phyloP scores from a whole-genome alignment of 495 filamentous ascomycete species.

The Aspergillus bertholletiae region DNA sequence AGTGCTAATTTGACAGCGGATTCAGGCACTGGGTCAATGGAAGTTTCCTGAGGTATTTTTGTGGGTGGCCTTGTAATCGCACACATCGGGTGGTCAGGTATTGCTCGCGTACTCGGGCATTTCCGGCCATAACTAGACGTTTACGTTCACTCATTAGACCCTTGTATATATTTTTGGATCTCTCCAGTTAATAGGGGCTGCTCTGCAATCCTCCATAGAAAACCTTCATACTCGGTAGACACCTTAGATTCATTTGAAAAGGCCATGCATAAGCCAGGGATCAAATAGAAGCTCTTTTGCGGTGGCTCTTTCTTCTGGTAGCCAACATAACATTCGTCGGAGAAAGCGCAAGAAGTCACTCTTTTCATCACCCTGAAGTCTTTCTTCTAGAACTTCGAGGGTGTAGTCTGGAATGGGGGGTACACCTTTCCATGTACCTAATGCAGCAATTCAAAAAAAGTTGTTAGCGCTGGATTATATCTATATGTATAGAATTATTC shows the following conservation, averaged over 20 bases:
- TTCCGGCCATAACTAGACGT: no score
- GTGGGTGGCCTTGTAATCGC: no score
- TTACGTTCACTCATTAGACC: no score
- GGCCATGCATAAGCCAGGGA: slow-evolving; percentile 33
- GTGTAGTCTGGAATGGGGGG: slow-evolving; percentile 8
- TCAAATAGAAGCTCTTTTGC: slow-evolving; percentile 41
- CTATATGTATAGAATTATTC: background rate
- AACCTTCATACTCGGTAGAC: no score
- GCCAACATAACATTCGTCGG: slow-evolving; percentile 40
- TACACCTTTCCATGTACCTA: slow-evolving; percentile 21
- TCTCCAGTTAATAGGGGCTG: background rate
- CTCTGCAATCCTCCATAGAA: background rate
- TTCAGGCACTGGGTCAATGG: no score
- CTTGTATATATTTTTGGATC: no score
- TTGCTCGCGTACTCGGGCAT: no score
- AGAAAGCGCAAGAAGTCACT: slow-evolving; percentile 36
- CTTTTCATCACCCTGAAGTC: slow-evolving; percentile 27
- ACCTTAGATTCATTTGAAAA: slow-evolving; percentile 22
- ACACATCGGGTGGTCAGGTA: no score
- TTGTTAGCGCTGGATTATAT: background rate
- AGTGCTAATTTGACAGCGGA: no score
- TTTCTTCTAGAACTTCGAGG: slow-evolving; percentile 11
- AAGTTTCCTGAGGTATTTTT: no score
- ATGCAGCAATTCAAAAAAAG: background rate
- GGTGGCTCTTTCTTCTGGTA: slow-evolving; percentile 36